Conservation (phyloP, 208 protist genomes). For the Trypanosoma vivax region DNA sequence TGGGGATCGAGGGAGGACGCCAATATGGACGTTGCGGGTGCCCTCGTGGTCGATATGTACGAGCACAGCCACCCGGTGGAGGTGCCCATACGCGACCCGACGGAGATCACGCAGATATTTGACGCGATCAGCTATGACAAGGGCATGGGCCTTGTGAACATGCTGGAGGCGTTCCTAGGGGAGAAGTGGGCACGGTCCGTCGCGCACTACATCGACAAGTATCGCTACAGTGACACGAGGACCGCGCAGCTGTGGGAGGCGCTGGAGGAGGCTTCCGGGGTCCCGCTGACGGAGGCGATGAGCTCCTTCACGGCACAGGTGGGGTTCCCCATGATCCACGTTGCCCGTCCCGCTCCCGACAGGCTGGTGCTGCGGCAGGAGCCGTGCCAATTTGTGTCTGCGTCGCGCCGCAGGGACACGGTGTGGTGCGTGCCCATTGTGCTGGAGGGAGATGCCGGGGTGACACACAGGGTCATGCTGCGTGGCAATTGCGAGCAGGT, state of each 20-base stretch:
- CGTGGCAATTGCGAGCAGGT: constrained; percentile 35
- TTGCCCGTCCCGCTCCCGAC: constrained; percentile 21
- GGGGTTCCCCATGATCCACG: constrained; percentile 90
- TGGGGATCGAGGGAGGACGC: constrained; percentile 89
- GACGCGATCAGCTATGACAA: constrained; percentile 96
- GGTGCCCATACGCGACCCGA: constrained; percentile 86
- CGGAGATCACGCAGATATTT: constrained; percentile 96
- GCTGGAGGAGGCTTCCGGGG: constrained; percentile 73
- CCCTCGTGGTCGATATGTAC: constrained; percentile 87
- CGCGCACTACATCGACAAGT: constrained; percentile 88
- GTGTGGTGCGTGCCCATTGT: constrained; percentile 71
- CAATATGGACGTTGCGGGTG: constrained; percentile 36
- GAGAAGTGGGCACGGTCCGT: constrained; percentile 84
- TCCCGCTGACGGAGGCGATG: constrained; percentile 85
- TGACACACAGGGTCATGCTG: constrained; percentile 35
- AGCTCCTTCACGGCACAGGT: constrained; percentile 88
- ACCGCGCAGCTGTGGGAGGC: constrained; percentile 95
- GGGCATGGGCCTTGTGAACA: constrained; percentile 90
- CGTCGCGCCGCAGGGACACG: constrained; percentile 15
- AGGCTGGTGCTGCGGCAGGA: constrained; percentile 52
- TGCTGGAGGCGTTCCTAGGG: constrained; percentile 90
- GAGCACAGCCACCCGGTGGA: constrained; percentile 94
- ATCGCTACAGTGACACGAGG: constrained; percentile 87
- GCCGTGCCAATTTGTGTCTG: constrained; percentile 51
- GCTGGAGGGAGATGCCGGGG: constrained; percentile 31